These are phyloP conservation scores for Aspergillus egyptiacus DNA, from an alignment of 495 filamentous ascomycete species.

Conservation along the genomic window DNA sequence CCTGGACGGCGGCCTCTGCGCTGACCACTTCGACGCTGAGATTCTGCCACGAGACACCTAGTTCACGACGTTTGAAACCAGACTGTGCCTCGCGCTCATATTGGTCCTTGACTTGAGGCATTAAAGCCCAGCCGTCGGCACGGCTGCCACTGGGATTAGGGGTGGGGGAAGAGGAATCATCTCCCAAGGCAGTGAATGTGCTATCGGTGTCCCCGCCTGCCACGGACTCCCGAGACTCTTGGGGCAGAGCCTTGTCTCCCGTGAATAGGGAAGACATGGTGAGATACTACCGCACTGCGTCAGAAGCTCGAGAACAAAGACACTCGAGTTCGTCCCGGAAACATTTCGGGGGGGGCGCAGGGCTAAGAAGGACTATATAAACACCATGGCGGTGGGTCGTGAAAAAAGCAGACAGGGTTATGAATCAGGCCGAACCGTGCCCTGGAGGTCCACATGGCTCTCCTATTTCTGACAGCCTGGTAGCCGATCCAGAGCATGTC, in stretches of 20 bases:
- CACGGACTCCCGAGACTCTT: slow-evolving; percentile 4
- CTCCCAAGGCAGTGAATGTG: neutral
- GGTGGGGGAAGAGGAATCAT: neutral
- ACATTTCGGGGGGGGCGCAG: neutral
- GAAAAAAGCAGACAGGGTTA: neutral
- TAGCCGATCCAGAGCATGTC: neutral
- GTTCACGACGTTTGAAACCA: slow-evolving; percentile 16
- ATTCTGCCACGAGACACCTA: slow-evolving; percentile 20
- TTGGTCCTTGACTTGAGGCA: slow-evolving; percentile 9
- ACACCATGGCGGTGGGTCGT: neutral
- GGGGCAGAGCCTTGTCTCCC: neutral
- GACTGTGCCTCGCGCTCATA: slow-evolving; percentile 13
- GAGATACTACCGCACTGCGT: neutral
- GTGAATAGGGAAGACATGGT: slow-evolving; percentile 1
- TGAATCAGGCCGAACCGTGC: slow-evolving; percentile 1
- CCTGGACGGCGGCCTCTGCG: slow-evolving; percentile 18
- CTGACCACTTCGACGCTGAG: slow-evolving; percentile 18
- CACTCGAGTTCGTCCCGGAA: neutral
- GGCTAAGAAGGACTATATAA: slow-evolving; percentile 2
- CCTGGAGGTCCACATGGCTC: neutral
- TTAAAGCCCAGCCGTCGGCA: slow-evolving; percentile 4
- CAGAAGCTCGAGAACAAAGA: neutral
- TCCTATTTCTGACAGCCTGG: neutral
- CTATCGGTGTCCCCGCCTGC: slow-evolving; percentile 3
- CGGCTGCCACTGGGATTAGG: neutral